Percentiles rank a stretch among this genome's conserved stretches.
These are phyloP conservation scores for Pinus albicaulis DNA, from an alignment of 75 land plant genomes.

Conservation along the genomic window DNA sequence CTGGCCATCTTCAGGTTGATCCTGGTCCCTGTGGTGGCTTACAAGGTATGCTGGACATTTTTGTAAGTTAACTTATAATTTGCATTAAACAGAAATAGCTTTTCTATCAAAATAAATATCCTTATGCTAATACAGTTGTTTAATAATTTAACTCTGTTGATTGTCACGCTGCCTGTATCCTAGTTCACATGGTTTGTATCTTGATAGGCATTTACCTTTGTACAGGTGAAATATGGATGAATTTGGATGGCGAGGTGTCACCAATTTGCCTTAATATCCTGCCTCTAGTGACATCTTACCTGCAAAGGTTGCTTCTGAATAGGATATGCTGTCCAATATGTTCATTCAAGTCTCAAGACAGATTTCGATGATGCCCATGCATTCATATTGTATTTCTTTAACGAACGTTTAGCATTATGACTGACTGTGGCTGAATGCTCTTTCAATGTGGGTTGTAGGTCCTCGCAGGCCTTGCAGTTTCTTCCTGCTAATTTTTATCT, in stretches of 20 bases:
- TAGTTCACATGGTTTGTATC: neutral
- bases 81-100: neutral
- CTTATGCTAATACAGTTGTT: neutral
- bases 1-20: conserved; percentile 37
- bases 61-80: neutral
- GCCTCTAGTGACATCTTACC: conserved; percentile 51
- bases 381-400: neutral
- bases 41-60: conserved; percentile 42
- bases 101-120: neutral
- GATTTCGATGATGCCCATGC: neutral
- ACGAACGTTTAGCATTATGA: neutral
- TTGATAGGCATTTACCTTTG: neutral
- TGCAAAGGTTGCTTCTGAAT: conserved; percentile 23
- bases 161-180: neutral
- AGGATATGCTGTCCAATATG: neutral
- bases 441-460: conserved; percentile 37
- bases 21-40: conserved; percentile 31
- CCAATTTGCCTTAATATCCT: conserved; percentile 81
- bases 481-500: conserved; percentile 73
- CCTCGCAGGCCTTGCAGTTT: conserved; percentile 45
- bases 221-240: conserved; percentile 91
- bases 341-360: neutral
- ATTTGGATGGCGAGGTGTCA: conserved; percentile 88
- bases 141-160: neutral
- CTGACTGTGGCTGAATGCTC: neutral